Evolutionary conservation across 495 filamentous ascomycete genomes (phyloP), one percentile per base, ranked within the genome.

Genomic region (Chaetomium cochliodes): DNA sequence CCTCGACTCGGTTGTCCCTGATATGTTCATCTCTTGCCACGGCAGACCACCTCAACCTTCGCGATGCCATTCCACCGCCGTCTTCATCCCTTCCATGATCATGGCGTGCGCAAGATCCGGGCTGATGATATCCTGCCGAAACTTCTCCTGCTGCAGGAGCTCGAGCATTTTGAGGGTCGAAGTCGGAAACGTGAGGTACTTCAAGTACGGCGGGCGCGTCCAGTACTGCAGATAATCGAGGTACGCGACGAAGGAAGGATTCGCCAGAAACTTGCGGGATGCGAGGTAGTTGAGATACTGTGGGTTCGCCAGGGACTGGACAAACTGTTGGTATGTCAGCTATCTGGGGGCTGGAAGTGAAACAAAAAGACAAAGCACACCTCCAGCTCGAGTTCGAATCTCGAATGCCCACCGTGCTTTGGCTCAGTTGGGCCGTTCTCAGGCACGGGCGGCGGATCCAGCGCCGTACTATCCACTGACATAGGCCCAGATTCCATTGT

Each of bases 141-240:
- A 97, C 18, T 77, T 80, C 71, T 96, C 90, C 71, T 91, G 85
- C 74, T 96, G 91, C 26, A 97, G 79, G 41, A 97, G 72, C 74
- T 93, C 86, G 54, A 97, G 83, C 64, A 90, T 86, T 67, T 87
- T 88, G 20, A 97, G 74, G n/a, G 91, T 92, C 22, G 92, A 88
- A 5, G 88, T 91, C 0, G 92, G 92, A 69, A 92, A 92, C 13
- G 80, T 88, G 51, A 96, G 77, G 72, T 90, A 96, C 66, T 89
- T 90, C 61, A 88, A 78, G 70, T 96, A 96, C 61, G 91, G 86
- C n/a, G 91, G 91, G 13, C 85, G 84, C 62, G 83, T 83, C 84
- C 87, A 96, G 82, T 96, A 96, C 66, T 87, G 88, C 60, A 96
- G 86, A 72, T 96, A 96, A 58, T 78, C 79, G 44, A 96, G 87